A percentile compares a stretch with the other conserved stretches of the same genome.
Conservation (phyloP, 164 flowering plant species). For the Aristolochia fimbriata region DNA sequence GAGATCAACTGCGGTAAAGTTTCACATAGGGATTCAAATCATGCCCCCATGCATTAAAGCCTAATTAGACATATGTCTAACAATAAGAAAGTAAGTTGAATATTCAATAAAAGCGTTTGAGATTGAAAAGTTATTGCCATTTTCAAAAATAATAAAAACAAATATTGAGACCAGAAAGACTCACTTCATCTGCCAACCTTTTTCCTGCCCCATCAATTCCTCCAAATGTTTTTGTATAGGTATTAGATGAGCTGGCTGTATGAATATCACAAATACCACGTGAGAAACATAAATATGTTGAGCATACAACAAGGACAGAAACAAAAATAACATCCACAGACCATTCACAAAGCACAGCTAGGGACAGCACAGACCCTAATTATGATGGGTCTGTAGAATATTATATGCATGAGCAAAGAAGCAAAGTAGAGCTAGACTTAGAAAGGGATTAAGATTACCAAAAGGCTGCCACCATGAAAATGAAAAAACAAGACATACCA, state of each 20-base stretch:
- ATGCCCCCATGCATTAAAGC: too few relatives aligned
- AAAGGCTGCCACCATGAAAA: not conserved
- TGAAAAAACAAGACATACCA: constrained; percentile 35
- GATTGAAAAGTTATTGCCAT: too few relatives aligned
- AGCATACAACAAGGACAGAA: too few relatives aligned
- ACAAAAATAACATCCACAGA: not conserved
- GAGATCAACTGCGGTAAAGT: not conserved
- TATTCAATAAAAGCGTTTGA: too few relatives aligned
- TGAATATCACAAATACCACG: not conserved
- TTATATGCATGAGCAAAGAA: not conserved
- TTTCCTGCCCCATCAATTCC: constrained; percentile 94
- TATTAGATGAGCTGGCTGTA: constrained; percentile 87
- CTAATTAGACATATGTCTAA: too few relatives aligned
- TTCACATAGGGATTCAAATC: constrained; percentile 1
- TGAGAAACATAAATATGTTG: not conserved
- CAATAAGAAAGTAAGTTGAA: too few relatives aligned
- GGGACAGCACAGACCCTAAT: too few relatives aligned
- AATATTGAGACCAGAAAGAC: constrained; percentile 13
- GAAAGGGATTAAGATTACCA: not conserved
- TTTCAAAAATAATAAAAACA: too few relatives aligned
- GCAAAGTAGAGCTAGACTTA: not conserved
- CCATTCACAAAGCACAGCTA: not conserved
- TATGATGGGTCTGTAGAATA: not conserved
- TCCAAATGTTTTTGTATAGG: constrained; percentile 67
- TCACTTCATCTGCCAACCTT: constrained; percentile 89